Conservation (phyloP, 2,329 filamentous ascomycete genomes). For the Trichoderma sp. region DNA sequence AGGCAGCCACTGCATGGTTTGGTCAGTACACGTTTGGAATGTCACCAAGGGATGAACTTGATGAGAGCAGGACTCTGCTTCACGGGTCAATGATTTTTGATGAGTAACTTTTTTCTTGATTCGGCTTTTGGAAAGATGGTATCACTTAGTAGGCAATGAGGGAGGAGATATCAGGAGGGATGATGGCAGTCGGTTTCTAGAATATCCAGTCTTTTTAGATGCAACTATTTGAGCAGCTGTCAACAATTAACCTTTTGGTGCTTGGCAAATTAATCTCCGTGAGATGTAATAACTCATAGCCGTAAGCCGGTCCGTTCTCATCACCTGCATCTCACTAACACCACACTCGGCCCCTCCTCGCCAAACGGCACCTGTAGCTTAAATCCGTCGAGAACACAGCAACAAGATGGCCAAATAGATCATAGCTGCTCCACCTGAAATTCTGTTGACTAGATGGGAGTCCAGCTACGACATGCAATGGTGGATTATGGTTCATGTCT, state of each 20-base stretch:
- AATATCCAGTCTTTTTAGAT: constrained; percentile 8
- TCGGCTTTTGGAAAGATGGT: background rate
- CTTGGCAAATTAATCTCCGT: constrained; percentile 16
- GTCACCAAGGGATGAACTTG: background rate
- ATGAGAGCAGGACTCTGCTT: background rate
- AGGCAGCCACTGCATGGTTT: background rate
- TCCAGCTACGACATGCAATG: background rate
- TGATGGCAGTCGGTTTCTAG: background rate
- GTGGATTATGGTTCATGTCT: background rate
- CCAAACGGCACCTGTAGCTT: background rate
- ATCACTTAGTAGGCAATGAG: no score
- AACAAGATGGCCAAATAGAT: background rate
- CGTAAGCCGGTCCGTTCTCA: background rate
- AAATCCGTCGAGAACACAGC: constrained; percentile 11
- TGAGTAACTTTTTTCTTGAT: background rate
- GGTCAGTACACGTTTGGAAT: background rate
- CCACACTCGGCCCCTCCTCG: background rate
- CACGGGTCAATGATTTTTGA: background rate
- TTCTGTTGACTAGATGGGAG: no score
- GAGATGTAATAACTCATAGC: background rate
- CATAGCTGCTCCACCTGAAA: background rate
- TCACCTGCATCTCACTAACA: background rate
- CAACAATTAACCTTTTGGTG: constrained; percentile 1
- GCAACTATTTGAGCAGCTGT: background rate
- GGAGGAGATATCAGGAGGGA: background rate